These are phyloP conservation scores for Phalaenopsis aphrodite DNA, from an alignment of 106 monocot species.

Conservation along the genomic window DNA sequence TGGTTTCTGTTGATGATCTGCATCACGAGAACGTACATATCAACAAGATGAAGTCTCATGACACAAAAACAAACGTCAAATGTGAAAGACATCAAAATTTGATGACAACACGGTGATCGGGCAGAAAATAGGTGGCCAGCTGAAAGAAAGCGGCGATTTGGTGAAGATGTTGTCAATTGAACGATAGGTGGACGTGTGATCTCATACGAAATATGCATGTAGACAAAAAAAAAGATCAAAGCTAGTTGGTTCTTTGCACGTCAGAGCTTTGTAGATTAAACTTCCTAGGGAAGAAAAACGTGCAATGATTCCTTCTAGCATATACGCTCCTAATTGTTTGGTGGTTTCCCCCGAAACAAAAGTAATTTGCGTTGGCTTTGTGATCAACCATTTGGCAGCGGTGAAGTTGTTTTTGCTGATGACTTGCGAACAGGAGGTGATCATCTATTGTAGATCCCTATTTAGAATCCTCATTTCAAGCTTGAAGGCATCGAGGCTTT, in stretches of 20 bases:
- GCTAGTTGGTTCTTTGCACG: slow-evolving; percentile 66
- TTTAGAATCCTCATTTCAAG: not conserved
- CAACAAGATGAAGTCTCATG: too few relatives aligned
- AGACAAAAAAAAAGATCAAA: slow-evolving; percentile 70
- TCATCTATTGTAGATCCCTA: not conserved
- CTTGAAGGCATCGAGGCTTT: slow-evolving; percentile 2
- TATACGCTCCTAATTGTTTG: slow-evolving; percentile 69
- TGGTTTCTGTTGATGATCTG: too few relatives aligned
- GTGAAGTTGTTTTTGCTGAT: not conserved
- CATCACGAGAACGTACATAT: too few relatives aligned
- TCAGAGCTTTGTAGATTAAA: slow-evolving; percentile 79
- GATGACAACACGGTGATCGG: too few relatives aligned
- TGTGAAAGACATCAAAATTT: too few relatives aligned
- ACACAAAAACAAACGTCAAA: too few relatives aligned
- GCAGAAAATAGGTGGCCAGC: too few relatives aligned
- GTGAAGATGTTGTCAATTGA: too few relatives aligned
- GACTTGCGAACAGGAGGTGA: too few relatives aligned
- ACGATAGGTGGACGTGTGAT: not conserved
- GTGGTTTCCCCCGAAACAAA: slow-evolving; percentile 75
- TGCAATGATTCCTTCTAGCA: slow-evolving; percentile 78
- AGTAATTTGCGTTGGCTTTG: slow-evolving; percentile 55
- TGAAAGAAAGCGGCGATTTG: too few relatives aligned
- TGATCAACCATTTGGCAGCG: slow-evolving; percentile 28
- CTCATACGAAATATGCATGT: slow-evolving; percentile 82
- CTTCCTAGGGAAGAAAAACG: slow-evolving; percentile 58